Base-by-base conservation (phyloP, 257 asterid species). In the Nicotiana benthamiana region DNA sequence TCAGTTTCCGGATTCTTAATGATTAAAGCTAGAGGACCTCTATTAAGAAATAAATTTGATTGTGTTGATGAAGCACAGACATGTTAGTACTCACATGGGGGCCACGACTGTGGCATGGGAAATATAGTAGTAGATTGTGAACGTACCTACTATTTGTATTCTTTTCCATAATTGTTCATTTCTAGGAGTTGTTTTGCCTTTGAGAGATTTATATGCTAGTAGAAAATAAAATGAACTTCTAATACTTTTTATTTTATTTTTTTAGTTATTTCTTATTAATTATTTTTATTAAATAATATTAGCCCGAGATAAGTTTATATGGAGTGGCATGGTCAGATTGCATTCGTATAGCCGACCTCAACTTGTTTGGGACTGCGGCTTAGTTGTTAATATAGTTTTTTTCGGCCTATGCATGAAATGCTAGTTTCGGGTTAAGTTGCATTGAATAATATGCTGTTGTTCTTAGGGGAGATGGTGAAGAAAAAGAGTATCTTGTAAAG, bases 401-500 rank as follows among this genome's bases (percentile, higher is more conserved):
- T 51, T 54, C 15, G 82, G 60, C 77, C 77, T 40, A 20, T 3
- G 43, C 20, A 70, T 22, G 77, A 43, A 43, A 32, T 70, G 18
- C 59, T 43, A 43, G 77, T 70, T 51, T 70, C 36, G 13, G 59
- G 77, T 26, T 12, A 43, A 70, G 24, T 46, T 70, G 59, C 20
- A 70, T 20, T 59, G 68, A 24, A 20, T 51, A 82, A 26, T 27
- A 48, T 77, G 7, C 62, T 72, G 75, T 79, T 78, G 75, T 79
- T 30, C 10, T 34, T 46, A 94, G 97, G 94, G 96, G 88, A 59
- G 83, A 83, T 10, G 97, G 87, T 66, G 90, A 85, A 57, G 97
- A 85, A 54, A 96, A 90, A 82, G 97, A 96, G 87, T 96, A 92
- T 89, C 91, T 91, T 81, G 97, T 96, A 79, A 96, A 96, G 86